Percentiles rank a stretch among this genome's conserved stretches.
Conservation (phyloP, 495 filamentous ascomycete genomes). For the Patellaria atrata region DNA sequence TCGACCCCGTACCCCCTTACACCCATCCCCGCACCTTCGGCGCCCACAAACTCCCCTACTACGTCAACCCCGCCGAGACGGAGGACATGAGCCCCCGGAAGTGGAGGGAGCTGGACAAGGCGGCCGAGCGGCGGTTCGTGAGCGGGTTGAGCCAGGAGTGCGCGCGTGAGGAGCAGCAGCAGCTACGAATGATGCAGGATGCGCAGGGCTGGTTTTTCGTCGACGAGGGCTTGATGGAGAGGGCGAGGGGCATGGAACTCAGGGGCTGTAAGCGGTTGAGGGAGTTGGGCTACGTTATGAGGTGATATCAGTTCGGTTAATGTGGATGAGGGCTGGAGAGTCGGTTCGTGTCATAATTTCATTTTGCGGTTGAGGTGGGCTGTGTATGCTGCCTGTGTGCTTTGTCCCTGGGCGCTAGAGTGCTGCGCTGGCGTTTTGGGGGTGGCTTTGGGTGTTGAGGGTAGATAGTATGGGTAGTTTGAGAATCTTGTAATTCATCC, state of each 20-base stretch:
- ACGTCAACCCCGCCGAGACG: conserved; percentile 64
- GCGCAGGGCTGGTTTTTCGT: conserved; percentile 82
- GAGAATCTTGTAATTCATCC: too few relatives aligned
- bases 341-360: too few relatives aligned
- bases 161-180: conserved; percentile 48
- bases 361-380: too few relatives aligned
- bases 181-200: conserved; percentile 54
- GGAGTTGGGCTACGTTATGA: conserved; percentile 23
- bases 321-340: too few relatives aligned
- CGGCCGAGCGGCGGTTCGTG: conserved; percentile 60
- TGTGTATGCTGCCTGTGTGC: too few relatives aligned
- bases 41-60: conserved; percentile 64
- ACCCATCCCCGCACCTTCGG: conserved; percentile 59
- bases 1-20: conserved; percentile 55
- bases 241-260: conserved; percentile 46
- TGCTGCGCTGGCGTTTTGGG: too few relatives aligned
- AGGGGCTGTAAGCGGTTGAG: conserved; percentile 41
- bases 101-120: conserved; percentile 57
- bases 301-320: conserved; percentile 1
- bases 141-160: conserved; percentile 51
- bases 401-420: too few relatives aligned
- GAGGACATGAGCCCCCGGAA: conserved; percentile 49
- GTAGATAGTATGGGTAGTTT: too few relatives aligned
- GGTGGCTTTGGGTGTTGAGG: too few relatives aligned
- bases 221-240: conserved; percentile 61